These are phyloP conservation scores for Pseudocercospora fijiensis DNA, from an alignment of 2,329 filamentous ascomycete species.

Conservation along the genomic window DNA sequence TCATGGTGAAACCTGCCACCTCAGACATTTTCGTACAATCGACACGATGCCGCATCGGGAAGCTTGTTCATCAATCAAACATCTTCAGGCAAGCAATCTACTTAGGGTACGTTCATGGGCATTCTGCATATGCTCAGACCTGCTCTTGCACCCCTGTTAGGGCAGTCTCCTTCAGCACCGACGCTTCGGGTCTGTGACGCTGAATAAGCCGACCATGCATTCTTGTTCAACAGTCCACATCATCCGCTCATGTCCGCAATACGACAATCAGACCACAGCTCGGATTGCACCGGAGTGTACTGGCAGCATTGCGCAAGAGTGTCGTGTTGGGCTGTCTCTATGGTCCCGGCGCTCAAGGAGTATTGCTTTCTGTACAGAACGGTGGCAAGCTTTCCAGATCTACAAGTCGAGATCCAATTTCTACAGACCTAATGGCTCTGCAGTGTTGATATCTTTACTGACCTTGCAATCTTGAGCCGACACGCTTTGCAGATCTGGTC, in stretches of 20 bases:
- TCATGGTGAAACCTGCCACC: background rate
- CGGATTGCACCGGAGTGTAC: background rate
- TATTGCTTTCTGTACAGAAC: too few species aligned
- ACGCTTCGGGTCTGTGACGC: background rate
- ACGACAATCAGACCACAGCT: background rate
- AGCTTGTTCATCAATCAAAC: background rate
- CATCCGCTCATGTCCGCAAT: background rate
- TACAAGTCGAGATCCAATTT: too few species aligned
- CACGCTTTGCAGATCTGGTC: too few species aligned
- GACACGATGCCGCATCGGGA: background rate
- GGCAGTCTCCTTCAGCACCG: background rate
- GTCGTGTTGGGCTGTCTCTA: too few species aligned
- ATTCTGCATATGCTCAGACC: background rate
- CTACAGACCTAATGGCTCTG: too few species aligned
- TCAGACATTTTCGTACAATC: background rate
- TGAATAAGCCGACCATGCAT: background rate
- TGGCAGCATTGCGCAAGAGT: too few species aligned
- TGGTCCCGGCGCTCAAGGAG: too few species aligned
- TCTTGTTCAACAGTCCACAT: background rate
- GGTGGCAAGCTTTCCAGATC: too few species aligned
- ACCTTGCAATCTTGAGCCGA: too few species aligned
- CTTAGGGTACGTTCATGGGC: constrained; percentile 8
- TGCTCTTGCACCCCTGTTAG: constrained; percentile 4
- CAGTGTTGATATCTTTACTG: too few species aligned
- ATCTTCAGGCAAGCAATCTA: background rate